phyloP scores from a whole-genome alignment of 257 asterid species.

The Lavandula angustifolia region DNA sequence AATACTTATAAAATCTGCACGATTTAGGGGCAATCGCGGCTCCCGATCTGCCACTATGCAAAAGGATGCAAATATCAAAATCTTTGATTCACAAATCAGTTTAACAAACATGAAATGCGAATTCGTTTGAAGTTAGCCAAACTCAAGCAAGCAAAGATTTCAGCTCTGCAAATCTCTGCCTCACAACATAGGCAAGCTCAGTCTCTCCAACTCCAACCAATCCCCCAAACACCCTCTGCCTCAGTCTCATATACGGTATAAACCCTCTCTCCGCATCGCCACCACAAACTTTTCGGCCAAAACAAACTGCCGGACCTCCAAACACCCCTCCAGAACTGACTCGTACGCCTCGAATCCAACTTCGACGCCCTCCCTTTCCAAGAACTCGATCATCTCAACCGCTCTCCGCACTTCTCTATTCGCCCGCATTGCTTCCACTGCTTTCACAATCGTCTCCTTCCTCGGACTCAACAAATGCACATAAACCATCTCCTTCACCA shows the following conservation, averaged over 20 bases:
- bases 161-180: slow-evolving; percentile 59
- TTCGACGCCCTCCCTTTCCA: slow-evolving; percentile 48
- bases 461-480: slow-evolving; percentile 59
- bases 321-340: slow-evolving; percentile 65
- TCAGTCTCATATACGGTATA: slow-evolving; percentile 46
- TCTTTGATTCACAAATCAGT: neutral
- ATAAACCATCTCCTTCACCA: slow-evolving; percentile 67
- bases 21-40: too few relatives aligned
- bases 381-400: slow-evolving; percentile 61
- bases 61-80: neutral
- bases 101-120: neutral
- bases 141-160: slow-evolving; percentile 39
- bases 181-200: slow-evolving; percentile 61
- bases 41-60: too few relatives aligned
- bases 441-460: slow-evolving; percentile 56
- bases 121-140: neutral
- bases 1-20: too few relatives aligned
- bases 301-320: slow-evolving; percentile 46
- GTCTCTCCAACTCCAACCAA: slow-evolving; percentile 60
- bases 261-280: slow-evolving; percentile 52
- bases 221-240: slow-evolving; percentile 65
- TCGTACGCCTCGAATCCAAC: slow-evolving; percentile 75
- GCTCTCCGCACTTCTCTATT: slow-evolving; percentile 62
- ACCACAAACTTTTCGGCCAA: slow-evolving; percentile 49
- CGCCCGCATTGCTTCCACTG: slow-evolving; percentile 53